Percentiles rank a stretch among this genome's conserved stretches.
phyloP scores from a whole-genome alignment of 176 grass and related monocot genomes.

The Tillandsia fasciculata region DNA sequence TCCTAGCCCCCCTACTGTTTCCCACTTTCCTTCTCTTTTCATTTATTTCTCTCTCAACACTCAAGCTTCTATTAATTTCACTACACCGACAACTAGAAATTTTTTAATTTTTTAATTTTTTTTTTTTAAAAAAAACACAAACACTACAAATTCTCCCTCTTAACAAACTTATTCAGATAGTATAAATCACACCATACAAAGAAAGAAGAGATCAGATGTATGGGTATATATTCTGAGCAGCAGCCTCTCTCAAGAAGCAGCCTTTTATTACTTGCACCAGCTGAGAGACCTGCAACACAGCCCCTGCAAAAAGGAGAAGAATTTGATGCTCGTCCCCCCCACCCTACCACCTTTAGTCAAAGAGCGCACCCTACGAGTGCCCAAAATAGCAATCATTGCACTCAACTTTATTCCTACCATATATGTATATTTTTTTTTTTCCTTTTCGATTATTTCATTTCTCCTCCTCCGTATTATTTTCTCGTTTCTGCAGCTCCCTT shows the following conservation, averaged over 20 bases:
- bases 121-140: background rate
- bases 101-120: too few relatives aligned
- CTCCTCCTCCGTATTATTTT: background rate
- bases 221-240: too few relatives aligned
- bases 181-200: too few relatives aligned
- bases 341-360: background rate
- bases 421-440: background rate
- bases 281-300: background rate
- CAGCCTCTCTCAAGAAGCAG: background rate
- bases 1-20: background rate
- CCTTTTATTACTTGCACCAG: background rate
- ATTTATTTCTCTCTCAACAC: background rate
- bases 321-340: constrained; percentile 1
- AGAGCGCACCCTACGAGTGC: background rate
- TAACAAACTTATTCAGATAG: too few relatives aligned
- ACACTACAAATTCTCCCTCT: too few relatives aligned
- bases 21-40: constrained; percentile 21
- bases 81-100: too few relatives aligned
- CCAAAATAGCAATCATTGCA: background rate
- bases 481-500: constrained; percentile 79
- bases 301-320: constrained; percentile 15
- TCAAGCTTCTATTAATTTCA: too few relatives aligned
- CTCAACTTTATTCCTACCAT: constrained; percentile 3
- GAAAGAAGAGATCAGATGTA: background rate
- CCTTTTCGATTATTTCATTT: background rate